These are phyloP conservation scores for Creolimax fragrantissima DNA, from an alignment of 78 protist species.

Conservation along the genomic window DNA sequence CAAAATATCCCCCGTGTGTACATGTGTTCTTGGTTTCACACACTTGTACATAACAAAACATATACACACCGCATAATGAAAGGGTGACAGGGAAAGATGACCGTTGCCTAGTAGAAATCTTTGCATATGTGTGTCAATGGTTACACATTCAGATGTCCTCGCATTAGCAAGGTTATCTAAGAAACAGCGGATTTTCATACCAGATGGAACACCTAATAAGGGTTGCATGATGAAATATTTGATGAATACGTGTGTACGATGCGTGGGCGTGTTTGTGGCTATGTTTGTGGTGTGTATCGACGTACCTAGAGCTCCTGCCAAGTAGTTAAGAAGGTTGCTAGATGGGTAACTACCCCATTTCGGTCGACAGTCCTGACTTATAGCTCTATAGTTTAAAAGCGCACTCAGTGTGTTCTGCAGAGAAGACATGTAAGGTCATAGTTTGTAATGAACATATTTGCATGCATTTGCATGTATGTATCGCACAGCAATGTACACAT, in stretches of 20 bases:
- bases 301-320: slow-evolving; percentile 14
- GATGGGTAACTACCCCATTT: slow-evolving; percentile 22
- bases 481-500: background rate
- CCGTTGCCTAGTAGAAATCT: slow-evolving; percentile 8
- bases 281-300: background rate
- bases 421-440: background rate
- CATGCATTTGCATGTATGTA: background rate
- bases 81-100: background rate
- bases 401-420: slow-evolving; percentile 12
- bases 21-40: too few relatives aligned
- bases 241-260: background rate
- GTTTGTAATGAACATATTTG: background rate
- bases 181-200: background rate
- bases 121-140: slow-evolving; percentile 36
- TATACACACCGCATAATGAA: background rate
- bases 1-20: too few relatives aligned
- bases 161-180: slow-evolving; percentile 6
- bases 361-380: slow-evolving; percentile 19
- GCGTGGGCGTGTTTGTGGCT: background rate
- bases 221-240: too few relatives aligned
- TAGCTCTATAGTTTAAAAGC: slow-evolving; percentile 15
- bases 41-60: background rate
- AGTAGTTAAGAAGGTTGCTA: slow-evolving; percentile 13
- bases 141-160: background rate
- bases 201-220: slow-evolving; percentile 1